phyloP scores from a whole-genome alignment of 2,329 filamentous ascomycete species.

The Aspergillus sp. region DNA sequence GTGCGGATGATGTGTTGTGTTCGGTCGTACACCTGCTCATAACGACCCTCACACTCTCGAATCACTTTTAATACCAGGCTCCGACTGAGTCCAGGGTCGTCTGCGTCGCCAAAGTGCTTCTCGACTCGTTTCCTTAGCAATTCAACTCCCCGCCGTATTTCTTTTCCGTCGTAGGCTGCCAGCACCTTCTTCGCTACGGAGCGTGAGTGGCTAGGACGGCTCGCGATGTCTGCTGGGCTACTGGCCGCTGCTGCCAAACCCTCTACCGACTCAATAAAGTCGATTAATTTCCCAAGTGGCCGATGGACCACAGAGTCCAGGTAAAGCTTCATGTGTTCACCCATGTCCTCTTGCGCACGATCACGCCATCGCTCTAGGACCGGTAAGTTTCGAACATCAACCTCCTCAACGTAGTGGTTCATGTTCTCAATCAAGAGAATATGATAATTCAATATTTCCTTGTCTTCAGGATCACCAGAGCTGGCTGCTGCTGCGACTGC shows the following conservation, averaged over 20 bases:
- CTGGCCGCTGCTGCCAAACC: conserved; percentile 61
- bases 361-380: conserved; percentile 81
- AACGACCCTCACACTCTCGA: conserved; percentile 59
- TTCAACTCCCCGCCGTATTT: conserved; percentile 87
- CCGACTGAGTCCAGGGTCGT: conserved; percentile 66
- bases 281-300: conserved; percentile 84
- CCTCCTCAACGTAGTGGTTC: conserved; percentile 94
- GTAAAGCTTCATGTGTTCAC: conserved; percentile 85
- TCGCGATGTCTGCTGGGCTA: conserved; percentile 63
- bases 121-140: conserved; percentile 86
- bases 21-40: conserved; percentile 55
- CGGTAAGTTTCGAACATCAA: conserved; percentile 70
- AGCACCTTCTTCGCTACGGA: conserved; percentile 83
- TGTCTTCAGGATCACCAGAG: conserved; percentile 75
- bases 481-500: conserved; percentile 47
- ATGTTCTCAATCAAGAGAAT: conserved; percentile 98
- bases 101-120: conserved; percentile 93
- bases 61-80: conserved; percentile 60
- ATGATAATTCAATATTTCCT: conserved; percentile 95
- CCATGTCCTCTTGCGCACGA: conserved; percentile 73
- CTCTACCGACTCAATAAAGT: conserved; percentile 88
- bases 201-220: conserved; percentile 80
- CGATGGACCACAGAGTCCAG: conserved; percentile 83
- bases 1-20: conserved; percentile 44
- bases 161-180: conserved; percentile 74